Percentiles rank a stretch among this genome's conserved stretches.
Conservation (phyloP, 129 eudicot genomes). For the Helichrysum umbraculigerum region DNA sequence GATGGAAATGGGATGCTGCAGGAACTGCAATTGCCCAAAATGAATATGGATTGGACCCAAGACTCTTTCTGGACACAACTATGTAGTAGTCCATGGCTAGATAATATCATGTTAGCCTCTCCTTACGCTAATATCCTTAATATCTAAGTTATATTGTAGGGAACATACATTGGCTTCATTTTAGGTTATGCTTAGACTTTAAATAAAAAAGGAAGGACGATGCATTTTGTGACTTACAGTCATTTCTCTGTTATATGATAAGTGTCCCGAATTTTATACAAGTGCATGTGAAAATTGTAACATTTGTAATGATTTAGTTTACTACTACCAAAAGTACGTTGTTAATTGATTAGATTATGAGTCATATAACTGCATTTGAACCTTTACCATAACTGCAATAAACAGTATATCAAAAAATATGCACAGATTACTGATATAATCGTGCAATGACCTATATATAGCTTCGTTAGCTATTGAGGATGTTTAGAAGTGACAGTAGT, state of each 20-base stretch:
- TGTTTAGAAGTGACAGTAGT: no score
- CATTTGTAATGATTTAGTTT: background rate
- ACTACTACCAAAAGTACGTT: background rate
- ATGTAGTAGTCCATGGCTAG: constrained; percentile 86
- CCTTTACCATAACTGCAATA: no score
- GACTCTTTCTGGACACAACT: constrained; percentile 54
- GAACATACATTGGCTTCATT: constrained; percentile 16
- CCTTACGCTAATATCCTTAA: constrained; percentile 50
- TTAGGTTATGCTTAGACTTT: constrained; percentile 4
- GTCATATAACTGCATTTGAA: no score
- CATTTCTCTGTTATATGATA: background rate
- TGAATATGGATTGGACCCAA: constrained; percentile 54
- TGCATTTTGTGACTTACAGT: background rate
- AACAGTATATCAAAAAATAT: no score
- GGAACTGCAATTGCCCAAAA: constrained; percentile 62
- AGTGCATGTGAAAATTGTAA: background rate
- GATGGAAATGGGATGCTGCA: constrained; percentile 31
- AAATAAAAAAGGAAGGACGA: constrained; percentile 15
- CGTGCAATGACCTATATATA: no score
- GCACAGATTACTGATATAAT: no score
- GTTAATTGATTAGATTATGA: background rate
- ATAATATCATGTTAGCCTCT: constrained; percentile 39
- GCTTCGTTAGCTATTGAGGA: no score
- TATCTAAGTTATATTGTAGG: constrained; percentile 20
- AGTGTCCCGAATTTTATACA: constrained; percentile 6